phyloP scores from a whole-genome alignment of 2,329 filamentous ascomycete genomes.

The Calonectria ilicicola region DNA sequence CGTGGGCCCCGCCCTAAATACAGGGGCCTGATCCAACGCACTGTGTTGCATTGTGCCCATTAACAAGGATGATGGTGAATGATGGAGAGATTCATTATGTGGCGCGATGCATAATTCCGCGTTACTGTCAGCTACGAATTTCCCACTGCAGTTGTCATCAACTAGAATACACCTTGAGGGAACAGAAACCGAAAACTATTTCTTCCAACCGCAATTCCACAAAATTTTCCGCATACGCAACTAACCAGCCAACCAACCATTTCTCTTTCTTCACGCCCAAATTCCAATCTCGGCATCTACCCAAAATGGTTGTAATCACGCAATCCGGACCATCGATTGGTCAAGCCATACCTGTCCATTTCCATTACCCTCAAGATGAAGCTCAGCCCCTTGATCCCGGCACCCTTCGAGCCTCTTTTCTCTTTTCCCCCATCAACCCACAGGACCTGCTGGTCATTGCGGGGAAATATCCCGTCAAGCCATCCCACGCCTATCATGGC shows the following conservation, averaged over 20 bases:
- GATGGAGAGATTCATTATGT: neutral
- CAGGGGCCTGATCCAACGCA: neutral
- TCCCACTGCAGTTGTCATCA: neutral
- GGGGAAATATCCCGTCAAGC: constrained; percentile 27
- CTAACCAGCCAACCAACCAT: too few species aligned
- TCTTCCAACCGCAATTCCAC: neutral
- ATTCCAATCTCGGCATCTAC: neutral
- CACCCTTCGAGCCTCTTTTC: neutral
- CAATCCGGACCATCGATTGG: neutral
- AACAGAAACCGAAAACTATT: neutral
- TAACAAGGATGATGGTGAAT: neutral
- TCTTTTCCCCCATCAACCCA: constrained; percentile 27
- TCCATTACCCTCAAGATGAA: neutral
- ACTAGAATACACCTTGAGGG: neutral
- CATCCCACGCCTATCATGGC: constrained; percentile 11
- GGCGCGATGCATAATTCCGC: neutral
- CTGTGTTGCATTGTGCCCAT: neutral
- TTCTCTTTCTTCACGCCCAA: neutral
- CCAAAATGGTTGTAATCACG: neutral
- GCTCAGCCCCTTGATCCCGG: neutral
- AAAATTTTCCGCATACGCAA: too few species aligned
- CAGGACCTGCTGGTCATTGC: constrained; percentile 27
- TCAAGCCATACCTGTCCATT: neutral
- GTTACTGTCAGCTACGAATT: neutral
- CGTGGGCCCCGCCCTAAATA: neutral